Evolutionary conservation across 2,329 filamentous ascomycete species (phyloP), one percentile per base, ranked within the genome.

Genomic region (Colletotrichum chrysophilum): DNA sequence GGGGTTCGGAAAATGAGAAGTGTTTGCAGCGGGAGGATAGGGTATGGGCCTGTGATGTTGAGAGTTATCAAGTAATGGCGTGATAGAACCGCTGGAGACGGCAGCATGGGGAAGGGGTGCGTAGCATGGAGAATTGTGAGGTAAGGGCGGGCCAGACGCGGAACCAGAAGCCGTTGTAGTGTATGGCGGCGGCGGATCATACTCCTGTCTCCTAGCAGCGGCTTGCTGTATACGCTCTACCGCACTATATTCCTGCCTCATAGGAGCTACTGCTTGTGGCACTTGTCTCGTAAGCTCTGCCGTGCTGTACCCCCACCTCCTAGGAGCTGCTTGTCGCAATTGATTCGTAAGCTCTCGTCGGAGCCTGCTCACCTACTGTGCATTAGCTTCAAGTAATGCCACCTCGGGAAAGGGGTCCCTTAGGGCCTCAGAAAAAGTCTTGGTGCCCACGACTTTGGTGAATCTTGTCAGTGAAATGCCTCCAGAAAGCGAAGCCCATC

Each of bases 231-330:
- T 32, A 32, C 1, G 12, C 30, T 32, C 30, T 32, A 32, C 30
- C 30, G 34, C 13, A 36, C 34, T 16, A 43, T n/a, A 48, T 1
- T 10, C 10, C 43, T 48, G 43, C 2, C n/a, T 21, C 10, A 13
- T 0, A 48, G 43, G 43, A 48, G 10, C 43, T 48, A 2, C 1
- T 48, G 43, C 43, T 48, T 48, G 43, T 48, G n/a, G 18, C 43
- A 13, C 1, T 1, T 21, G 43, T 7, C n/a, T 21, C 43, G 18
- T 7, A 1, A 48, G n/a, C 2, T 48, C n/a, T 48, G 43, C 0
- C 43, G 3, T n/a, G 2, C 18, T 48, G 4, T 48, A 48, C 38
- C 21, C 18, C 43, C 10, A 5, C 43, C n/a, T 48, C 43, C 1
- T 0, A 48, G 43, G 43, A 21, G 43, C 43, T 48, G 43, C 43